Base-by-base conservation (phyloP, 1,284 basidiomycete species). In the Cutaneotrichosporon dermatis region DNA sequence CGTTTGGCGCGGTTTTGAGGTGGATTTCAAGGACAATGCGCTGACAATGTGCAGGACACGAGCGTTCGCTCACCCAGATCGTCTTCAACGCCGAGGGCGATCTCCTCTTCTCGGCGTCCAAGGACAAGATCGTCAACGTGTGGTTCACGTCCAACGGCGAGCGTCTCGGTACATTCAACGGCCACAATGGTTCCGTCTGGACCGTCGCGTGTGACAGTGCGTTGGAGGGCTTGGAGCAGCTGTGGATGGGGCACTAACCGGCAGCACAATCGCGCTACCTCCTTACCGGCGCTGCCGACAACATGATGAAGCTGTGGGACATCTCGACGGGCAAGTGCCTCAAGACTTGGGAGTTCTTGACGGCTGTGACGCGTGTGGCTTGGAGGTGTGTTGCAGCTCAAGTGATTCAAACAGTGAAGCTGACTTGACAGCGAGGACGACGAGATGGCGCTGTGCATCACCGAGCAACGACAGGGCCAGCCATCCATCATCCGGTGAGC, bases 81-180 rank as follows among this genome's bases (percentile, higher is more conserved):
- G 90, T 89, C 80, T 92, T 94, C 84, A 99, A 99, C 83, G 80
- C 83, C 59, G 95, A 99, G 76, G 95, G 95, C 66, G 95, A 99
- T 79, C 83, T 99, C 11, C 84, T 99, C 58, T 98, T 99, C 80
- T 89, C 93, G 35, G 91, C 88, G 72, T 94, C 92, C 71, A 99
- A 99, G 83, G 95, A 99, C 78, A 85, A 89, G 71, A 79, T 91
- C 70, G 91, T 98, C 79, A 98, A 97, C 74, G 92, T 91, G 53
- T 97, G 94, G 93, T 98, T 87, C 80, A 89, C 94, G n/a, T 92
- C 96, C 73, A 99, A 99, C 74, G 96, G 96, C 66, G 95, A 99
- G 82, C 84, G 96, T 61, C 80, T 99, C 70, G 96, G 95, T 51
- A 99, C 96, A 58, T 98, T 97, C 77, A 87, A 92, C 58, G 96